Conservation (phyloP, 1,139 yeast genomes). For the Lodderomyces jiufengensis region DNA sequence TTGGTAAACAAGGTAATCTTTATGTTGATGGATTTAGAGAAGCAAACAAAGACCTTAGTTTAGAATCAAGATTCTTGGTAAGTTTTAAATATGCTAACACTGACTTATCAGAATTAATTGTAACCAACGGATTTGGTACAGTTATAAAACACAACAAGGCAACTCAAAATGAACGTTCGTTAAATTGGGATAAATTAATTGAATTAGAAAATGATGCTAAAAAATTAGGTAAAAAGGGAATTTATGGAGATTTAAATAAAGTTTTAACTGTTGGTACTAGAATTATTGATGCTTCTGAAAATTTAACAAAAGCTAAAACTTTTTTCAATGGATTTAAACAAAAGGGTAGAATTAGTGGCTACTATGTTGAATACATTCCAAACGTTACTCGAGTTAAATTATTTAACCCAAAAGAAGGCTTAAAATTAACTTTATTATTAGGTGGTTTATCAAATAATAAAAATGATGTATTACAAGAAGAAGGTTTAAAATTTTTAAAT, state of each 20-base stretch:
- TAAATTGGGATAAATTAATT: slow-evolving; percentile 72
- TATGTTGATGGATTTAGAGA: slow-evolving; percentile 65
- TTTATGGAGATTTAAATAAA: slow-evolving; percentile 51
- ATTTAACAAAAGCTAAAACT: slow-evolving; percentile 66
- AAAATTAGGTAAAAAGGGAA: slow-evolving; percentile 53
- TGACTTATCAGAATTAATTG: slow-evolving; percentile 62
- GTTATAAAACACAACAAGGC: slow-evolving; percentile 77
- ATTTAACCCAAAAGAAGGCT: slow-evolving; percentile 67
- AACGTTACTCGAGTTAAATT: slow-evolving; percentile 67
- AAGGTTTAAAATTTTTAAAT: slow-evolving; percentile 54
- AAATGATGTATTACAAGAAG: slow-evolving; percentile 42
- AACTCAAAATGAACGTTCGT: slow-evolving; percentile 63
- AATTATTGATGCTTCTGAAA: slow-evolving; percentile 78
- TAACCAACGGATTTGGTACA: slow-evolving; percentile 68
- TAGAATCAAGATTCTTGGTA: slow-evolving; percentile 66
- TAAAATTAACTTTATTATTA: slow-evolving; percentile 64
- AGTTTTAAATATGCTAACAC: slow-evolving; percentile 47
- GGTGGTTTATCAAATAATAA: slow-evolving; percentile 66
- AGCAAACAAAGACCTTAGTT: slow-evolving; percentile 52
- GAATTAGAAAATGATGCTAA: slow-evolving; percentile 67
- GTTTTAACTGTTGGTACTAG: slow-evolving; percentile 51
- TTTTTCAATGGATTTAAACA: slow-evolving; percentile 68
- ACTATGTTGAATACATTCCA: slow-evolving; percentile 66
- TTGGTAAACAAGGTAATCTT: slow-evolving; percentile 65
- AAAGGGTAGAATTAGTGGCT: slow-evolving; percentile 56